Evolutionary conservation across 2,329 filamentous ascomycete species (phyloP).

Genomic region (Epichloe typhina): DNA sequence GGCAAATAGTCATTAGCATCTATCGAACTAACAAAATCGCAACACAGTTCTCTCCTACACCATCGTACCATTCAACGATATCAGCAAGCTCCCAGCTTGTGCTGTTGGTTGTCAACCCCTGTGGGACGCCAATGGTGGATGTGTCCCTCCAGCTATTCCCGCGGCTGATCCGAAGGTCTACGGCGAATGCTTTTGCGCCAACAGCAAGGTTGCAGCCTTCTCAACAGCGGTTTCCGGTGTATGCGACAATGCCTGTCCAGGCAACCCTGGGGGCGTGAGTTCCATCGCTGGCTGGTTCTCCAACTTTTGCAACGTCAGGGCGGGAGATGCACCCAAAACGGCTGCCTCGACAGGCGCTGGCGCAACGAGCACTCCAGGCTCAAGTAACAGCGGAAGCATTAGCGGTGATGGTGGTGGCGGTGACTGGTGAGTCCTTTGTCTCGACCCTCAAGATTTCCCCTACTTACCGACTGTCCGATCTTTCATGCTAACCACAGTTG

Average conservation of each 20-base stretch:
- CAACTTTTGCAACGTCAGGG: conserved; percentile 43
- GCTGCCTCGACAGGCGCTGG: conserved; percentile 3
- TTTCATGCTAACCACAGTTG: neutral
- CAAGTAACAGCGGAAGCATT: conserved; percentile 4
- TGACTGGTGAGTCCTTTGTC: conserved; percentile 29
- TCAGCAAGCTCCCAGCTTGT: conserved; percentile 43
- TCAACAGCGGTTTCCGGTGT: conserved; percentile 39
- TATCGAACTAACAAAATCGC: neutral
- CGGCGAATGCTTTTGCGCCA: conserved; percentile 61
- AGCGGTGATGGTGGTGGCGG: conserved; percentile 19
- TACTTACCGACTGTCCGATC: neutral
- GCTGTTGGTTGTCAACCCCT: conserved; percentile 46
- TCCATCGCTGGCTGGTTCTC: conserved; percentile 60
- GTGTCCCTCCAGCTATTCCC: conserved; percentile 45
- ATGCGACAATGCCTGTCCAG: conserved; percentile 47
- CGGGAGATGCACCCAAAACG: conserved; percentile 9
- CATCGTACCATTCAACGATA: conserved; percentile 39
- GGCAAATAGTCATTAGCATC: neutral
- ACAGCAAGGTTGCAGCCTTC: conserved; percentile 44
- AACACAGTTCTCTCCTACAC: conserved; percentile 25
- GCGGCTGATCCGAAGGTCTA: conserved; percentile 39
- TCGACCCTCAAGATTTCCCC: neutral
- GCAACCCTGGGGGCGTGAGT: conserved; percentile 29
- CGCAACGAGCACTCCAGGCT: neutral
- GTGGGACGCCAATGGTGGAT: conserved; percentile 58